Evolutionary conservation across 257 asterid genomes (phyloP).

Genomic region (Forsythia suspensa): DNA sequence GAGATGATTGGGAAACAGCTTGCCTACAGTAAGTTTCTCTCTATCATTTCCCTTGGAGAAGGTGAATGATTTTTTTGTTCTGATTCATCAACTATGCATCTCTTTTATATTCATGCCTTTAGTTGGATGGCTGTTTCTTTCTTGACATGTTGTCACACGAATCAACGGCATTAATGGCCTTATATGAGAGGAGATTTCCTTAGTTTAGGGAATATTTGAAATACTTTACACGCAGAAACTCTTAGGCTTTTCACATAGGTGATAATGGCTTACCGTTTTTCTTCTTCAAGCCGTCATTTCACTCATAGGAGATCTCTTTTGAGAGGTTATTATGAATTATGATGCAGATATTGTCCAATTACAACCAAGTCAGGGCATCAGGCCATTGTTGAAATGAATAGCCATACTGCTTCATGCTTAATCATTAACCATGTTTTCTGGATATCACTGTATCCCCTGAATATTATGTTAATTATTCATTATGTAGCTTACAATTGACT

Average conservation of each 20-base stretch:
- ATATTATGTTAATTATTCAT: not conserved
- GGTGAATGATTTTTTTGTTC: not conserved
- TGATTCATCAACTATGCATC: not conserved
- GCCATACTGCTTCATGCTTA: not conserved
- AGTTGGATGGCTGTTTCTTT: not conserved
- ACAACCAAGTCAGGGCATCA: not conserved
- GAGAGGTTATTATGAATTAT: not conserved
- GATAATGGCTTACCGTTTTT: not conserved
- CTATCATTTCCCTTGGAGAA: not conserved
- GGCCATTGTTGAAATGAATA: not conserved
- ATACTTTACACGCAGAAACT: too few relatives aligned
- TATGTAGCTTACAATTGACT: not conserved
- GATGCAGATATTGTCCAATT: not conserved
- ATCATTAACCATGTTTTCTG: not conserved
- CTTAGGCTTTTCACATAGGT: too few relatives aligned
- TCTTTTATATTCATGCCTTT: not conserved
- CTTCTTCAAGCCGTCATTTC: not conserved
- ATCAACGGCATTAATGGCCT: not conserved
- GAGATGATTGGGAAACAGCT: constrained; percentile 67
- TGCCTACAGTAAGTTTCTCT: constrained; percentile 54
- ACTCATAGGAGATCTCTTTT: not conserved
- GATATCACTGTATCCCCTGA: not conserved
- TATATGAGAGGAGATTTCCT: not conserved
- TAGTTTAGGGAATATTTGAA: too few relatives aligned
- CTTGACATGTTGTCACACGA: not conserved